Base-by-base conservation (phyloP, 106 monocot genomes). In the Alisma plantagoaquatica region DNA sequence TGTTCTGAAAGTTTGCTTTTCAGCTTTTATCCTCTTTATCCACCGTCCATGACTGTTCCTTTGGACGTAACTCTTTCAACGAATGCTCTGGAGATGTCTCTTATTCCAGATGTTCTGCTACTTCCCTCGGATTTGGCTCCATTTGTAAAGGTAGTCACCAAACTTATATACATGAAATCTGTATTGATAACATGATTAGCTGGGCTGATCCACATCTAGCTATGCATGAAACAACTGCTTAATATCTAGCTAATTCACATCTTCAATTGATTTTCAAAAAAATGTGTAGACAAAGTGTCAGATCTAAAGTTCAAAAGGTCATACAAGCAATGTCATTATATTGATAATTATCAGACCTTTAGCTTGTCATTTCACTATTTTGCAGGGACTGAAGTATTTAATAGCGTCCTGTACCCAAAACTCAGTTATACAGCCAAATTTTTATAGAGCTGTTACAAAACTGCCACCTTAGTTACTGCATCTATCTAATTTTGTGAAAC, bases 11-110 rank as follows among this genome's bases (percentile, higher is more conserved):
- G n/a, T 10, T 16, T 24, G 3, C 33, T 15, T 20, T 20, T 57
- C 74, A 98, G 98, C 63, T 90, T 75, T 57, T 90, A 85, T 71
- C 98, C 98, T 56, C 70, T 90, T 22, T 98, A 85, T 58, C 98
- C 98, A 22, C 78, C 90, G 1, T 65, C 79, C 9, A 32, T 46
- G 3, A 57, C 62, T 64, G 79, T 90, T 59, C 98, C 98, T 46
- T 66, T 90, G 62, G 90, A 90, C 60, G 63, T 86, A 38, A 82
- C 98, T 3, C 66, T 98, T 56, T 73, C 98, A 43, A 75, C 79
- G 3, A 71, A 90, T 82, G 85, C 98, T 42, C 44, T 98, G 66
- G 76, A 76, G 28, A 85, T 98, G 15, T 38, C 75, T 25, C 64
- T 63, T 4, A 25, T 58, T 43, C 81, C 79, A 41, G 85, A 98